Percentiles rank a stretch among this genome's conserved stretches.
phyloP scores from a whole-genome alignment of 1,139 yeast genomes.

The Pichia sp. region DNA sequence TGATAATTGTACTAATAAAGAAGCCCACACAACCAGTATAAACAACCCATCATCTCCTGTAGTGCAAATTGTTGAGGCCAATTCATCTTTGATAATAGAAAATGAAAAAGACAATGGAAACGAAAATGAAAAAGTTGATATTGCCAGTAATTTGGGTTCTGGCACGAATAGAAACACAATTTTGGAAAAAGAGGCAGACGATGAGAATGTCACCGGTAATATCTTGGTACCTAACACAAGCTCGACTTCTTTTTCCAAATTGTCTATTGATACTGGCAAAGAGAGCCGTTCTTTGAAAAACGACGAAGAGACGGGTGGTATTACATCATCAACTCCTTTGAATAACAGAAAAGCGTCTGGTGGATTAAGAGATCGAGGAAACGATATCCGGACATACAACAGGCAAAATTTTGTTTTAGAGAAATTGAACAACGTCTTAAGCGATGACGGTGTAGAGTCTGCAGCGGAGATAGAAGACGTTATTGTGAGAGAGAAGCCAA shows the following conservation, averaged over 20 bases:
- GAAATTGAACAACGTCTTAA: not conserved
- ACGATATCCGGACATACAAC: no score
- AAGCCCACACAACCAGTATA: not conserved
- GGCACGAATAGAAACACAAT: not conserved
- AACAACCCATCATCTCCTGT: conserved; percentile 5
- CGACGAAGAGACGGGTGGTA: not conserved
- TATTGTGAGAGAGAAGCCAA: not conserved
- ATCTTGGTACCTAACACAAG: conserved; percentile 12
- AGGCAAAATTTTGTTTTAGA: not conserved
- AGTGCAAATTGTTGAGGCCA: not conserved
- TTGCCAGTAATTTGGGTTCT: not conserved
- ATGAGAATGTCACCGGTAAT: conserved; percentile 3
- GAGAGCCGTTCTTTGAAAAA: no score
- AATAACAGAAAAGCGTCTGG: no score
- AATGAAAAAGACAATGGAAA: not conserved
- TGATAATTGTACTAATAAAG: not conserved
- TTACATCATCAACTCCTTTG: not conserved
- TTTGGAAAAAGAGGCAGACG: not conserved
- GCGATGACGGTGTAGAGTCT: no score
- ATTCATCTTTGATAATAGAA: not conserved
- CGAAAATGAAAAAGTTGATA: not conserved
- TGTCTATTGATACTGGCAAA: not conserved
- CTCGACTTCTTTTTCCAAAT: conserved; percentile 4
- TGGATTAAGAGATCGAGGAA: no score
- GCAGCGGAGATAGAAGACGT: no score